Base-by-base conservation (phyloP, 2,329 filamentous ascomycete genomes). In the Diaporthe capsici region DNA sequence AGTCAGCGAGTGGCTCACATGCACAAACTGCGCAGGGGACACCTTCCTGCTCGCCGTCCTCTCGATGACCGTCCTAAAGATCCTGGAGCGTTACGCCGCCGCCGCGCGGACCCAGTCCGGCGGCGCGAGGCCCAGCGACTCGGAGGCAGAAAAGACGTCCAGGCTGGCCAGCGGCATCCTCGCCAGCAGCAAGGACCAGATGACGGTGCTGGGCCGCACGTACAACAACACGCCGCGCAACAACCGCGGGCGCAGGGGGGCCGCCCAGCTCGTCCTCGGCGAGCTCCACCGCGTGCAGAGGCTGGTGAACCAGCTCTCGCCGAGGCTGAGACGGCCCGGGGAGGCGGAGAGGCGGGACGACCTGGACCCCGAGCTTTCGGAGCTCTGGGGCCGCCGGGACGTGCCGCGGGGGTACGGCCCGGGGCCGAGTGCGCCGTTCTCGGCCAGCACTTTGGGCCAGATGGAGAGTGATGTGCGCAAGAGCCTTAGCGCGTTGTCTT, bases 151-250 rank as follows among this genome's bases (percentile, higher is more conserved):
- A 4, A 42, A 12, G 53, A 5, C 53, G 10, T 34, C 53, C 28
- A 20, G 22, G 22, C 37, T 17, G 22, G 58, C 34, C 8, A 25
- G 25, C 37, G 42, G 58, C 37, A 42, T 25, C 22, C 37, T 61
- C 2, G 58, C 22, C 58, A 61, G 37, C 37, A 61, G 34, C 58
- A 61, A 61, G 34, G 58, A 39, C 58, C 58, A 61, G 22, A 61
- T 25, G 22, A 28, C 9, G 58, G 22, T 17, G 10, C 22, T 28
- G 37, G 15, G 34, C 58, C 58, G 58, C 22, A 61, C 37, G 5
- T 61, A 61, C 58, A 39, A 31, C 31, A 31, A 42, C 58, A 61
- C 58, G 34, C 13, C 58, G 5, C 34, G 13, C 34, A 61, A 42
- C 34, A 61, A 28, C 37, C 58, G 58, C 58, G 58, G 22, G n/a